phyloP scores from a whole-genome alignment of 805 yeast species.

The Zygosaccharomyces rouxii region DNA sequence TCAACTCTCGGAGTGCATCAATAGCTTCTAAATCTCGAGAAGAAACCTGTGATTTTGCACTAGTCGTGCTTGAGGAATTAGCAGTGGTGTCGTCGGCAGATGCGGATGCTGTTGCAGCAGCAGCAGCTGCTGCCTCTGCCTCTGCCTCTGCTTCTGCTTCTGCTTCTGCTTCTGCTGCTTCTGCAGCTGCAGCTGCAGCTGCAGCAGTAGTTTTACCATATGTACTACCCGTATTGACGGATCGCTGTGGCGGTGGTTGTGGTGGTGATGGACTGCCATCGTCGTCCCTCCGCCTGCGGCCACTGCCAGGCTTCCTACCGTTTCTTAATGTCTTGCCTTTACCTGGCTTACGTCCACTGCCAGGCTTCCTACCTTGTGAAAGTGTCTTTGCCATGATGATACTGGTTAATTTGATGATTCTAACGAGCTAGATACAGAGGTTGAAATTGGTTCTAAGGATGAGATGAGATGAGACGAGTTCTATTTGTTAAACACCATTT shows the following conservation, averaged over 20 bases:
- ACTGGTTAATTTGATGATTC: background rate
- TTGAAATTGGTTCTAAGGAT: background rate
- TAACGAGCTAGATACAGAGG: background rate
- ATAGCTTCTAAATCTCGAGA: slow-evolving; percentile 28
- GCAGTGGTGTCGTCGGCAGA: background rate
- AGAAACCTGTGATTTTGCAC: slow-evolving; percentile 6
- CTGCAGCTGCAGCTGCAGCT: background rate
- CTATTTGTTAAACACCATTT: background rate
- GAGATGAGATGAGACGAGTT: background rate
- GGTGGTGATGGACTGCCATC: slow-evolving; percentile 1
- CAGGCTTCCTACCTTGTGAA: slow-evolving; percentile 36
- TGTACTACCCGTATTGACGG: background rate
- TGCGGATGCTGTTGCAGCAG: slow-evolving; percentile 1
- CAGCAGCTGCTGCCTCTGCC: background rate
- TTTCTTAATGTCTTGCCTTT: slow-evolving; percentile 33
- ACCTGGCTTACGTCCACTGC: slow-evolving; percentile 36
- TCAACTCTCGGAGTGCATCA: slow-evolving; percentile 28
- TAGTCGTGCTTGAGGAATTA: background rate
- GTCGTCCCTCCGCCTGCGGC: slow-evolving; percentile 25
- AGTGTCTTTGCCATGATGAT: slow-evolving; percentile 33
- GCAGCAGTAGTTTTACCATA: background rate
- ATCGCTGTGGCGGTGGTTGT: background rate
- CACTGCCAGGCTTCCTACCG: slow-evolving; percentile 36
- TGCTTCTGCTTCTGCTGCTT: background rate
- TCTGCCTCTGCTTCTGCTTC: background rate